phyloP scores from a whole-genome alignment of 345 rosid genomes.

The Geranium rotundifolium region DNA sequence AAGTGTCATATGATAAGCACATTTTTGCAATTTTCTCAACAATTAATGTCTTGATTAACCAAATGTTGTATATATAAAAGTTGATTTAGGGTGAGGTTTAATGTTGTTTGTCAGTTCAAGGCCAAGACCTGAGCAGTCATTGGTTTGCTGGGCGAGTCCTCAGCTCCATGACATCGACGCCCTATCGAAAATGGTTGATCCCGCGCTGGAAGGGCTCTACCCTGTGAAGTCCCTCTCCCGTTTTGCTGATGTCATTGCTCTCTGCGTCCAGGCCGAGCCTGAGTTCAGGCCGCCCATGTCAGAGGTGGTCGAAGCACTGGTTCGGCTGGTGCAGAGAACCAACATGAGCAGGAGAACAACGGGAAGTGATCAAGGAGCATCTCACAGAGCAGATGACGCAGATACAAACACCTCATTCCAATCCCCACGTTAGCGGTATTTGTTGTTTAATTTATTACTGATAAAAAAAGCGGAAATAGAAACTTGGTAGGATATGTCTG shows the following conservation, averaged over 20 bases:
- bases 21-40: too few relatives aligned
- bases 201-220: slow-evolving; percentile 85
- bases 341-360: slow-evolving; percentile 95
- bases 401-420: slow-evolving; percentile 47
- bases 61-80: not conserved
- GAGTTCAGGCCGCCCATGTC: slow-evolving; percentile 98
- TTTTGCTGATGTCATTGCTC: slow-evolving; percentile 96
- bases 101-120: slow-evolving; percentile 48
- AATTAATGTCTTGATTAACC: too few relatives aligned
- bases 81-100: not conserved
- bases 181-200: slow-evolving; percentile 82
- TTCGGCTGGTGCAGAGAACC: slow-evolving; percentile 81
- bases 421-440: too few relatives aligned
- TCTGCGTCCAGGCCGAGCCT: slow-evolving; percentile 99
- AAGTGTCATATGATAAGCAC: too few relatives aligned
- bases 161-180: slow-evolving; percentile 42
- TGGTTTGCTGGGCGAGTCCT: slow-evolving; percentile 99
- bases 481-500: too few relatives aligned
- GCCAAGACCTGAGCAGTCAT: slow-evolving; percentile 80
- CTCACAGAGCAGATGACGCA: slow-evolving; percentile 22
- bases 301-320: slow-evolving; percentile 94
- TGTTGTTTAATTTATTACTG: not conserved
- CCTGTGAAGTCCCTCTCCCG: slow-evolving; percentile 97
- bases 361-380: slow-evolving; percentile 43
- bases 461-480: too few relatives aligned